A percentile compares a stretch with the other conserved stretches of the same genome.
Evolutionary conservation across 805 yeast species (phyloP).

Genomic region (Kregervanrija fluxuum): DNA sequence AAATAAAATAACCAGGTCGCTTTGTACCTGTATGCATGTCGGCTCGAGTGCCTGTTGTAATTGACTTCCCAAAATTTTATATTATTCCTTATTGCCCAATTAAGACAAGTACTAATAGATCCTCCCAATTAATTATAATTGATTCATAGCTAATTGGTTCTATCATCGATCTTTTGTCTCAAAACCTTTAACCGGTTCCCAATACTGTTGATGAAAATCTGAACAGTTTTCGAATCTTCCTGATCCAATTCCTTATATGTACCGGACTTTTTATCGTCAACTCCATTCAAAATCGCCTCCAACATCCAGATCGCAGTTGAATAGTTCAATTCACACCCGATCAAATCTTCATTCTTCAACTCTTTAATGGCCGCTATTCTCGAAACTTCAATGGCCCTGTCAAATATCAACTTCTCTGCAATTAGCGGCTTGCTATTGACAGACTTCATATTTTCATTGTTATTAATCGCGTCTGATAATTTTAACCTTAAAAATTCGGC

Average conservation of each 20-base stretch:
- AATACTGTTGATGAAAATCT: slow-evolving; percentile 74
- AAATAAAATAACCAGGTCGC: too few species aligned
- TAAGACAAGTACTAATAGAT: too few species aligned
- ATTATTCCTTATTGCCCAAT: too few species aligned
- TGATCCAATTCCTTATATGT: slow-evolving; percentile 48
- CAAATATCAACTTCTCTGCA: slow-evolving; percentile 84
- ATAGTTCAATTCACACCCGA: slow-evolving; percentile 80
- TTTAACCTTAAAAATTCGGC: slow-evolving; percentile 71
- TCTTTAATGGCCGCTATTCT: slow-evolving; percentile 88
- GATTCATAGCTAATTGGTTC: too few species aligned
- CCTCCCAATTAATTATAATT: too few species aligned
- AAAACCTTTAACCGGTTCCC: slow-evolving; percentile 71
- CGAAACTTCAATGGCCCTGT: slow-evolving; percentile 89
- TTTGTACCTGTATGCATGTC: too few species aligned
- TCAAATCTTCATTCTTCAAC: slow-evolving; percentile 57
- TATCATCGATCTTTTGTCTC: slow-evolving; percentile 42
- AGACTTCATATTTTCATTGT: too few species aligned
- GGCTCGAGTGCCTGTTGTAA: too few species aligned
- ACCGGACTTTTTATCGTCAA: slow-evolving; percentile 14
- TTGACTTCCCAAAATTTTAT: too few species aligned
- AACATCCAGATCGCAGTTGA: slow-evolving; percentile 95
- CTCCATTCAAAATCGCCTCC: slow-evolving; percentile 59
- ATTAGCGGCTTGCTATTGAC: slow-evolving; percentile 30
- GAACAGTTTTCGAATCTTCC: slow-evolving; percentile 70
- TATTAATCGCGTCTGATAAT: slow-evolving; percentile 42